Conservation (phyloP, 2,329 filamentous ascomycete genomes). For the Microdochium paspali region DNA sequence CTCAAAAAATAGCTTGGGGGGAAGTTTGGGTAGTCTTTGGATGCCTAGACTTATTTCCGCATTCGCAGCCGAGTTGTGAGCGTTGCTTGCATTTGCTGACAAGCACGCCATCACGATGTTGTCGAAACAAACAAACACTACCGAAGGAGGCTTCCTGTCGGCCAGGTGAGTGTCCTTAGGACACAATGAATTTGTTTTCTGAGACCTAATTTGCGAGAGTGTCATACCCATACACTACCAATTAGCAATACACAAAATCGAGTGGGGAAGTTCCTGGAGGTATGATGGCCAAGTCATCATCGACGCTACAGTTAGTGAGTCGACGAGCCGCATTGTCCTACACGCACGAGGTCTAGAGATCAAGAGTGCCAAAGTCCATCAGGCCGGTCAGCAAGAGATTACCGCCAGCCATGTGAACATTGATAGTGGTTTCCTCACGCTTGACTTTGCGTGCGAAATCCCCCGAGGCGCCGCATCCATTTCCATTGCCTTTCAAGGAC, state of each 20-base stretch:
- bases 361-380: not conserved
- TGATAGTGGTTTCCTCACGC: constrained; percentile 33
- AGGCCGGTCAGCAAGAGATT: not conserved
- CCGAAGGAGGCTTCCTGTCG: not conserved
- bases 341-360: not conserved
- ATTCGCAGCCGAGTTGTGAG: too few species aligned
- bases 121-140: not conserved
- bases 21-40: too few species aligned
- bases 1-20: too few species aligned
- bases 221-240: constrained; percentile 82
- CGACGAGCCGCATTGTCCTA: constrained; percentile 76
- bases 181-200: not conserved
- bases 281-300: constrained; percentile 64
- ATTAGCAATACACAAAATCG: constrained; percentile 71
- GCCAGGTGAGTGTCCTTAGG: not conserved
- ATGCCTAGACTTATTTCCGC: too few species aligned
- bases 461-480: constrained; percentile 57
- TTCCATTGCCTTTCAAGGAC: constrained; percentile 66
- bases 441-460: constrained; percentile 66
- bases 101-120: not conserved
- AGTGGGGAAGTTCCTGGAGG: constrained; percentile 57
- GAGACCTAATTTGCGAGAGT: not conserved
- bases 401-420: not conserved
- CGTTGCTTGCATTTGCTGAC: too few species aligned
- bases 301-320: constrained; percentile 38